phyloP scores from a whole-genome alignment of 2,329 filamentous ascomycete species.

The Colletotrichum lentis region DNA sequence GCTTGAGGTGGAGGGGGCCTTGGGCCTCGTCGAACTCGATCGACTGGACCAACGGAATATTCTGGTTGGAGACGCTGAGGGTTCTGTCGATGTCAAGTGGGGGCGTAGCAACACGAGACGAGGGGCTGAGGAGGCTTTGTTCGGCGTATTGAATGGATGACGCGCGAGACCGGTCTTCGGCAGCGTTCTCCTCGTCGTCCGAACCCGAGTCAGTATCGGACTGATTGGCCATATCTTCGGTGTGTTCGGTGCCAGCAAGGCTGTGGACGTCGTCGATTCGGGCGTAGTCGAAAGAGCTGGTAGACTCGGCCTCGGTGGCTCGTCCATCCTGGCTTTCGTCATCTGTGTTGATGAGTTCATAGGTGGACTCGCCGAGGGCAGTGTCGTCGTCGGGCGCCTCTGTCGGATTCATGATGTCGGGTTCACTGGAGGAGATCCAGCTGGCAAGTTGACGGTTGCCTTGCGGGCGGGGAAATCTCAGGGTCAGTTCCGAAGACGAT shows the following conservation, averaged over 20 bases:
- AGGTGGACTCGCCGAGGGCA: conserved; percentile 64
- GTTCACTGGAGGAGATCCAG: conserved; percentile 67
- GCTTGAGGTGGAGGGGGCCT: conserved; percentile 46
- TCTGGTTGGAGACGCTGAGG: conserved; percentile 38
- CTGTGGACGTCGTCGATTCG: conserved; percentile 62
- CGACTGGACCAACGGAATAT: conserved; percentile 43
- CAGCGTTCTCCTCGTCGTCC: conserved; percentile 37
- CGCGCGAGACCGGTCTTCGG: conserved; percentile 42
- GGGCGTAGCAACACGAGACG: conserved; percentile 38
- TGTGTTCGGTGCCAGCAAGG: conserved; percentile 58
- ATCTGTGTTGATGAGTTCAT: conserved; percentile 65
- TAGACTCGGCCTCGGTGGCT: conserved; percentile 59
- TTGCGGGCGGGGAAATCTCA: conserved; percentile 65
- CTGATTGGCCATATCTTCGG: conserved; percentile 46
- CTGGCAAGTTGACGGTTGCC: conserved; percentile 65
- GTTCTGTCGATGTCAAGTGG: conserved; percentile 35
- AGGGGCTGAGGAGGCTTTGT: conserved; percentile 56
- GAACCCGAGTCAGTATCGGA: conserved; percentile 36
- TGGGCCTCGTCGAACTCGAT: conserved; percentile 58
- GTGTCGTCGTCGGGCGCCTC: conserved; percentile 56
- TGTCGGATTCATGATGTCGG: conserved; percentile 62
- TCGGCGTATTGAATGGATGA: conserved; percentile 60
- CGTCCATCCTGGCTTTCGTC: conserved; percentile 61
- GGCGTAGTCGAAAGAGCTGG: conserved; percentile 59
- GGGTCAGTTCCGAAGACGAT: conserved; percentile 57